Evolutionary conservation across 495 filamentous ascomycete genomes (phyloP).

Genomic region (Baudoinia panamericana): DNA sequence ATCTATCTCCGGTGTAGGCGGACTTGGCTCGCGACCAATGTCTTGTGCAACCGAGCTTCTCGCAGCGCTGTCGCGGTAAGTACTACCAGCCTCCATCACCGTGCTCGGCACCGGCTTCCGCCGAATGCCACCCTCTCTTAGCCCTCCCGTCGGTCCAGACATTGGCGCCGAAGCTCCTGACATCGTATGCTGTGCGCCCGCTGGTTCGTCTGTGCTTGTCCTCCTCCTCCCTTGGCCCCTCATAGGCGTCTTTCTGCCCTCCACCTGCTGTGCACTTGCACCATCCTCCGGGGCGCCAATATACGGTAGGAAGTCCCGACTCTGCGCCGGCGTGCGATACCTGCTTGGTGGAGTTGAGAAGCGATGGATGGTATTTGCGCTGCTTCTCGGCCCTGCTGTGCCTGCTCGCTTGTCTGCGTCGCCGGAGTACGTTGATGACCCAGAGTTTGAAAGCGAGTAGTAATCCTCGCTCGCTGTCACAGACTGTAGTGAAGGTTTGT

Average conservation of each 20-base stretch:
- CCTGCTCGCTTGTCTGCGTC: constrained; percentile 24
- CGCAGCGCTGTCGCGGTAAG: no score
- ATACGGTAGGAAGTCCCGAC: constrained; percentile 4
- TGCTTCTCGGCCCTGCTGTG: constrained; percentile 1
- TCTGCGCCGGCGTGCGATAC: constrained; percentile 22
- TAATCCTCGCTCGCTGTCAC: constrained; percentile 55
- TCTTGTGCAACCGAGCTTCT: constrained; percentile 15
- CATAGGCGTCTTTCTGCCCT: constrained; percentile 22
- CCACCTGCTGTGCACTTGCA: constrained; percentile 1
- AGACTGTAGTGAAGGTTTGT: constrained; percentile 45
- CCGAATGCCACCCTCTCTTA: constrained; percentile 14
- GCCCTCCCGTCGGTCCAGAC: background rate
- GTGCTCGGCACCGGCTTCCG: constrained; percentile 19
- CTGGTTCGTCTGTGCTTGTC: background rate
- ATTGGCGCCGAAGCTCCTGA: background rate
- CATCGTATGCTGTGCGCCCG: background rate
- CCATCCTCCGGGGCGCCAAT: background rate
- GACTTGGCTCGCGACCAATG: constrained; percentile 29
- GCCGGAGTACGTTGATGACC: constrained; percentile 34
- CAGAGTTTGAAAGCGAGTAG: constrained; percentile 42
- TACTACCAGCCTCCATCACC: constrained; percentile 12
- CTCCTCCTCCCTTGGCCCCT: constrained; percentile 16
- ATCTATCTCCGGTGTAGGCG: constrained; percentile 50
- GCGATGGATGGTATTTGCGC: constrained; percentile 33
- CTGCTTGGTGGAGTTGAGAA: constrained; percentile 33